phyloP scores from a whole-genome alignment of 129 eudicot genomes.

The Calendula officinalis region DNA sequence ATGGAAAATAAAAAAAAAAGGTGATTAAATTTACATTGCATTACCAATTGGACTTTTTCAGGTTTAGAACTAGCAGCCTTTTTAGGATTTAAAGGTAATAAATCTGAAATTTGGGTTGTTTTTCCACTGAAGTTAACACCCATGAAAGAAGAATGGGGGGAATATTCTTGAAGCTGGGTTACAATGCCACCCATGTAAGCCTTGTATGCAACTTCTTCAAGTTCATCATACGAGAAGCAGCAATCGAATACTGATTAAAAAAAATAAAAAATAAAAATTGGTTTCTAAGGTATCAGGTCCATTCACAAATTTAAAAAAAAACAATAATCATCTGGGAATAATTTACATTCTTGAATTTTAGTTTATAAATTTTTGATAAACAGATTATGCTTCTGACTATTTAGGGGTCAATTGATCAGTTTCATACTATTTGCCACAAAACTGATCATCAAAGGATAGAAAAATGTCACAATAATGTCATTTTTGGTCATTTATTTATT shows the following conservation, averaged over 20 bases:
- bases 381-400: no score
- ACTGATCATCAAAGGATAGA: no score
- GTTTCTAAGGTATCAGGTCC: no score
- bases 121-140: slow-evolving; percentile 48
- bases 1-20: slow-evolving; percentile 8
- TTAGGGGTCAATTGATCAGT: no score
- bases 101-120: slow-evolving; percentile 37
- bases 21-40: slow-evolving; percentile 28
- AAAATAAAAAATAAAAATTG: slow-evolving; percentile 10
- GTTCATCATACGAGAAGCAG: slow-evolving; percentile 48
- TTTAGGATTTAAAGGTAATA: slow-evolving; percentile 80
- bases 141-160: slow-evolving; percentile 53
- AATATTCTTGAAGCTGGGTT: slow-evolving; percentile 50
- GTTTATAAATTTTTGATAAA: no score
- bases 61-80: slow-evolving; percentile 73
- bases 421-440: no score
- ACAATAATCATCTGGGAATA: no score
- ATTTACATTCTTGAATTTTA: no score
- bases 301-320: no score
- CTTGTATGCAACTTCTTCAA: slow-evolving; percentile 49
- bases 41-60: slow-evolving; percentile 84
- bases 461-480: no score
- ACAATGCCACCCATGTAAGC: slow-evolving; percentile 51
- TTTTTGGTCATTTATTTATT: no score
- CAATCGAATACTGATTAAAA: slow-evolving; percentile 56